A percentile compares a stretch with the other conserved stretches of the same genome.
Conservation (phyloP, 1,284 basidiomycete species). For the Hymenochaete sp. region DNA sequence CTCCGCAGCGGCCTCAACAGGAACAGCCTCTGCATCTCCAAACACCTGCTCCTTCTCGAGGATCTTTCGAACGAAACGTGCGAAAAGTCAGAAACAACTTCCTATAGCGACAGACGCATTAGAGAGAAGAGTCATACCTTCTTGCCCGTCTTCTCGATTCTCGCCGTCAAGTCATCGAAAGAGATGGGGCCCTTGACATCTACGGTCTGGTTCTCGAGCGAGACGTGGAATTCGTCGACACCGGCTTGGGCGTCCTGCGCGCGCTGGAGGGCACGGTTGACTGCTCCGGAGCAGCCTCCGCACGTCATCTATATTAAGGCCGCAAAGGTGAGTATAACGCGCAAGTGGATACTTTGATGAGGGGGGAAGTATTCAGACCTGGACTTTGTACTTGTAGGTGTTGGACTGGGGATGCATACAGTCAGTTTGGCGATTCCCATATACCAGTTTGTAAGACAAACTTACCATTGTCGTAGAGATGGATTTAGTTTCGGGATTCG, state of each 20-base stretch:
- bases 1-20: neutral
- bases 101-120: neutral
- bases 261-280: conserved; percentile 9
- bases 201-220: conserved; percentile 13
- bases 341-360: neutral
- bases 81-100: no score
- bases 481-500: no score
- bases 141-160: conserved; percentile 17
- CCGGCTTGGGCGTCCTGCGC: conserved; percentile 12
- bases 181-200: conserved; percentile 14
- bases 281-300: conserved; percentile 16
- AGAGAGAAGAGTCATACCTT: conserved; percentile 9
- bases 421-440: no score
- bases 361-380: conserved; percentile 1
- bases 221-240: conserved; percentile 9
- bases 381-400: conserved; percentile 11
- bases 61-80: no score
- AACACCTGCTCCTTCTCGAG: conserved; percentile 13
- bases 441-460: conserved; percentile 1
- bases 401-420: no score
- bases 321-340: neutral
- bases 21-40: neutral
- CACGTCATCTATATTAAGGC: conserved; percentile 14
- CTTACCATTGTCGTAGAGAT: neutral
- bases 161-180: conserved; percentile 6